These are phyloP conservation scores for Colletotrichum nymphaeae DNA, from an alignment of 2,329 filamentous ascomycete genomes.

Conservation along the genomic window DNA sequence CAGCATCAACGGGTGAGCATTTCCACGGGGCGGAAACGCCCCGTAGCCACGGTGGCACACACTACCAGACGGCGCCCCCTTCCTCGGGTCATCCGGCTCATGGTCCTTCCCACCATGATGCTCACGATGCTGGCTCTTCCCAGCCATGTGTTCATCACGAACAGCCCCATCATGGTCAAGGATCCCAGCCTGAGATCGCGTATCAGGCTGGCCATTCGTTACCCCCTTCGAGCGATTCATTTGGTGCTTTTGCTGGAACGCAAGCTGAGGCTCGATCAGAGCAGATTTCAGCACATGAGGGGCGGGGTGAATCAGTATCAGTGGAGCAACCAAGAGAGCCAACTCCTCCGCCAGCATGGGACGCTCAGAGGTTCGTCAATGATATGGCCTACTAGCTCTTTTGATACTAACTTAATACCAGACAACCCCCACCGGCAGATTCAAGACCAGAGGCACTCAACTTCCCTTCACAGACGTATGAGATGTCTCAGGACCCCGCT, in stretches of 20 bases:
- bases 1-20: conserved; percentile 47
- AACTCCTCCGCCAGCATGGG: conserved; percentile 55
- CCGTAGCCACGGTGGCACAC: conserved; percentile 38
- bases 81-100: conserved; percentile 23
- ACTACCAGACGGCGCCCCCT: conserved; percentile 41
- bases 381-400: neutral
- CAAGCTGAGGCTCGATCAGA: conserved; percentile 61
- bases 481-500: conserved; percentile 81
- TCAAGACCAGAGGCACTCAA: conserved; percentile 88
- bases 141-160: conserved; percentile 27
- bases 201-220: conserved; percentile 38
- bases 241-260: conserved; percentile 54
- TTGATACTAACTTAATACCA: conserved; percentile 45
- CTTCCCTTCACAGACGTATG: conserved; percentile 82
- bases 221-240: conserved; percentile 46
- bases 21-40: conserved; percentile 40
- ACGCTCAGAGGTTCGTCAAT: conserved; percentile 62
- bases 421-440: conserved; percentile 71
- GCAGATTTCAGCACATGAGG: conserved; percentile 42
- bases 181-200: conserved; percentile 36
- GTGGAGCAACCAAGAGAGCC: conserved; percentile 48
- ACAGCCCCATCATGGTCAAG: conserved; percentile 33
- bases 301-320: conserved; percentile 42
- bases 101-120: conserved; percentile 34
- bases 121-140: conserved; percentile 28